Evolutionary conservation across 176 grass and related monocot genomes (phyloP), one percentile per base, ranked within the genome.

Genomic region (Oryza glumipatula): DNA sequence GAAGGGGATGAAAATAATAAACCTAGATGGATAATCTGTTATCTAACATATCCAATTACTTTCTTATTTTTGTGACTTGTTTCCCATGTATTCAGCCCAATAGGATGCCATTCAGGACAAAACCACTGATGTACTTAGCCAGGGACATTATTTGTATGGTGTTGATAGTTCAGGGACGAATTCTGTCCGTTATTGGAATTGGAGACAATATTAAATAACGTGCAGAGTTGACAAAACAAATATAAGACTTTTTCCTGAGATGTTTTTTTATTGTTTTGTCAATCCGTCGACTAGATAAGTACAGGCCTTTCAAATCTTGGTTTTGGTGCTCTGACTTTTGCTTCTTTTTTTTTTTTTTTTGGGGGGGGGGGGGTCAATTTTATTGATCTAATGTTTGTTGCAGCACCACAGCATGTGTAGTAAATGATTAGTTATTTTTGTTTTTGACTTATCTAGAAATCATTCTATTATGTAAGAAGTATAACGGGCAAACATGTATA

Each of bases 341-440:
- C 26, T 26, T 26, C 26, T 26, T 26, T 0, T 1, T 26, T 1
- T 26, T 26, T 28, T 28, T 28, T 28, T 30, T 30, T 30, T 30
- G 28, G 2, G 28, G 28, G 28, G 28, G 28, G 28, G 28, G 28
- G 28, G 1, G 28, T 30, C 28, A 30, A 30, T 82, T 74, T 77
- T 38, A 85, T 82, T 10, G 21, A 68, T n/a, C 21, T 54, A 45
- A 28, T 44, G 14, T 63, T 87, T 60, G 47, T 46, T 78, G 78
- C 17, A 76, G 21, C 28, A 54, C 13, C 15, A 0, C 44, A 49
- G 38, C 43, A 69, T 84, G 12, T 77, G 47, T 77, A 43, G 5
- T 28, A 45, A 73, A 7, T 26, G 9, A 65, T 74, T 46, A n/a
- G 45, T 35, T 48, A 70, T 13, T 87, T 76, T 5, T 70, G 26